These are phyloP conservation scores for Porphyra umbilicalis DNA, from an alignment of 31 red algal genomes.

Conservation along the genomic window DNA sequence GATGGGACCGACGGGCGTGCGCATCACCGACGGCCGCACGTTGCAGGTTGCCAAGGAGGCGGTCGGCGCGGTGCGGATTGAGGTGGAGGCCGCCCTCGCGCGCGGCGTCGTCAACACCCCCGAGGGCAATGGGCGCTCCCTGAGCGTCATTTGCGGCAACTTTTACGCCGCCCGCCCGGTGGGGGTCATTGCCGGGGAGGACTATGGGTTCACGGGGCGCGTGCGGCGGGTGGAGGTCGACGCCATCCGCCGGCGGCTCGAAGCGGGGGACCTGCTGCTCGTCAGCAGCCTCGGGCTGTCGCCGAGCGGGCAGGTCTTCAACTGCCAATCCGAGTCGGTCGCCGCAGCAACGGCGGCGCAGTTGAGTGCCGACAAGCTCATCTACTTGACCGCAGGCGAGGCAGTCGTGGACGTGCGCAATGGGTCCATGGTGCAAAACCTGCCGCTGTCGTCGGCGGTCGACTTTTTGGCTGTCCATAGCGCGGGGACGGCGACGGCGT, in stretches of 20 bases:
- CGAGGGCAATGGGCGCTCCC: slow-evolving; percentile 21
- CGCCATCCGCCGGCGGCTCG: slow-evolving; percentile 56
- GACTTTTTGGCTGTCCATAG: slow-evolving; percentile 46
- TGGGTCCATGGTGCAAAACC: slow-evolving; percentile 70
- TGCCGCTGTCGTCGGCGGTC: slow-evolving; percentile 71
- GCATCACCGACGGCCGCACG: slow-evolving; percentile 47
- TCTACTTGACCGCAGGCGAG: slow-evolving; percentile 82
- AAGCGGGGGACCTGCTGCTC: slow-evolving; percentile 82
- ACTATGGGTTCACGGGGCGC: slow-evolving; percentile 84
- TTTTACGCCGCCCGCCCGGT: slow-evolving; percentile 94
- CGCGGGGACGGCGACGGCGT: not conserved
- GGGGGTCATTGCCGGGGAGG: slow-evolving; percentile 90
- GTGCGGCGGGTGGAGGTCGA: slow-evolving; percentile 79
- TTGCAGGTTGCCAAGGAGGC: slow-evolving; percentile 69
- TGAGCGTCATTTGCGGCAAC: slow-evolving; percentile 74
- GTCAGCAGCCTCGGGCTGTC: slow-evolving; percentile 84
- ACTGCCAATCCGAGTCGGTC: slow-evolving; percentile 81
- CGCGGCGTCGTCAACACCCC: slow-evolving; percentile 70
- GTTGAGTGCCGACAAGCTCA: slow-evolving; percentile 85
- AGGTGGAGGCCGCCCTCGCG: slow-evolving; percentile 71
- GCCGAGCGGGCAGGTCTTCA: slow-evolving; percentile 85
- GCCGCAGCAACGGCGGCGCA: slow-evolving; percentile 66
- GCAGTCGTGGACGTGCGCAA: slow-evolving; percentile 68
- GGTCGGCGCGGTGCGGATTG: slow-evolving; percentile 74
- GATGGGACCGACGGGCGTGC: slow-evolving; percentile 39